Evolutionary conservation across 106 monocot genomes (phyloP).

Genomic region (Xerophyta viscosa): DNA sequence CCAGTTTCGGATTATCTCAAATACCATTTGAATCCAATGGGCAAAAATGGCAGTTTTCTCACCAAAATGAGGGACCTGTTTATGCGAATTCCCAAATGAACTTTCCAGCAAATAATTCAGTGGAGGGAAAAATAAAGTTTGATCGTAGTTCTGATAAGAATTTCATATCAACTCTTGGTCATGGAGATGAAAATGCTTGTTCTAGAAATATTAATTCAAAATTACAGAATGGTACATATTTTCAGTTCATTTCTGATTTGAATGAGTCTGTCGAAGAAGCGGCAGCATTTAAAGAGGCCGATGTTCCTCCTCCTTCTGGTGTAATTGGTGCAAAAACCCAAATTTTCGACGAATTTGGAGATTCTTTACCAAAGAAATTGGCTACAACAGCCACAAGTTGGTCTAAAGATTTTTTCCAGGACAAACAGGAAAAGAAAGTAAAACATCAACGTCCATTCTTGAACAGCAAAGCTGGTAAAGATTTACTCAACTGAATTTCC

Average conservation of each 20-base stretch:
- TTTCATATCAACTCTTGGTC: constrained; percentile 26
- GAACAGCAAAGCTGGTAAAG: constrained; percentile 29
- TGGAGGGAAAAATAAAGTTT: constrained; percentile 6
- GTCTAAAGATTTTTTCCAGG: constrained; percentile 8
- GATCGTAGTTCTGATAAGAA: constrained; percentile 15
- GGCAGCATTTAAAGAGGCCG: constrained; percentile 2
- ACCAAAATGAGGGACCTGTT: background rate
- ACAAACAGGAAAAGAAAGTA: constrained; percentile 13
- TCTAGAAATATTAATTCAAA: constrained; percentile 1
- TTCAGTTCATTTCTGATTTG: constrained; percentile 14
- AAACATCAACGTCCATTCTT: constrained; percentile 9
- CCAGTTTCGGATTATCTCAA: constrained; percentile 11
- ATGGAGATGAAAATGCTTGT: constrained; percentile 13
- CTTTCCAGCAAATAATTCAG: too few species aligned
- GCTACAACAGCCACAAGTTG: constrained; percentile 1
- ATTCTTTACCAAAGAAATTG: constrained; percentile 6
- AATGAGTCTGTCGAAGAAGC: constrained; percentile 31
- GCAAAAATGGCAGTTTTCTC: constrained; percentile 7
- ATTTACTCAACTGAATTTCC: background rate
- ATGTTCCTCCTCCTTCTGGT: constrained; percentile 8
- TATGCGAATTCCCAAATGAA: constrained; percentile 4
- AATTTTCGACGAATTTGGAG: constrained; percentile 12
- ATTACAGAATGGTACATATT: background rate
- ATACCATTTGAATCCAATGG: constrained; percentile 1
- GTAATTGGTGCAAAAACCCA: constrained; percentile 6